A percentile compares a stretch with the other conserved stretches of the same genome.
These are phyloP conservation scores for Aspergillus proliferans DNA, from an alignment of 2,329 filamentous ascomycete species.

Conservation along the genomic window DNA sequence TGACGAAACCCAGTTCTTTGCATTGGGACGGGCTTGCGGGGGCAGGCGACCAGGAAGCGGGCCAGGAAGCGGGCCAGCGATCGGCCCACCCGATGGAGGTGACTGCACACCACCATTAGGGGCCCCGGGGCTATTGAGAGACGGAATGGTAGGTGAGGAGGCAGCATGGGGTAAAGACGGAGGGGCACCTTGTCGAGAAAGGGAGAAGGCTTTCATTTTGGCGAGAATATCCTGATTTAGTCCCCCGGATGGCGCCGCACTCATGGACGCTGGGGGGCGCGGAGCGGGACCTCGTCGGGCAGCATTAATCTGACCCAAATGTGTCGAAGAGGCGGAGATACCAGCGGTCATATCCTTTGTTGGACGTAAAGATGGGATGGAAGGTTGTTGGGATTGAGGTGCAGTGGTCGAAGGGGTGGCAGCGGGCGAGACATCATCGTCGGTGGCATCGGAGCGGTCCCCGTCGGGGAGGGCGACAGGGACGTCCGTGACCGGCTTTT, in stretches of 20 bases:
- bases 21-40: constrained; percentile 19
- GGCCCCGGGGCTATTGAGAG: constrained; percentile 3
- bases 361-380: constrained; percentile 22
- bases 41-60: constrained; percentile 22
- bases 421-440: constrained; percentile 15
- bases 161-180: constrained; percentile 24
- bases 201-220: constrained; percentile 63
- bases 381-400: constrained; percentile 6
- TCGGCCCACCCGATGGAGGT: constrained; percentile 16
- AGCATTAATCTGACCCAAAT: constrained; percentile 68
- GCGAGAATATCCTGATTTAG: constrained; percentile 60
- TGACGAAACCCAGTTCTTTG: constrained; percentile 29
- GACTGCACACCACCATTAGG: constrained; percentile 5
- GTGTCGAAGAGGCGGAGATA: constrained; percentile 80
- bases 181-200: constrained; percentile 57
- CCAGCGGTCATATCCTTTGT: constrained; percentile 17
- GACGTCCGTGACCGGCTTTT: constrained; percentile 15
- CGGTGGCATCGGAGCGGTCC: constrained; percentile 15
- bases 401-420: constrained; percentile 29
- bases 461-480: constrained; percentile 13
- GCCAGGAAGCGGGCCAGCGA: constrained; percentile 27
- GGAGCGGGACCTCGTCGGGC: constrained; percentile 44
- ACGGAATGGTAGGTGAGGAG: constrained; percentile 31
- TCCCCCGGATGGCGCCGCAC: constrained; percentile 40
- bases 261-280: constrained; percentile 28